Conservation (phyloP, 495 filamentous ascomycete genomes). For the Friedmanniomyces simplex region DNA sequence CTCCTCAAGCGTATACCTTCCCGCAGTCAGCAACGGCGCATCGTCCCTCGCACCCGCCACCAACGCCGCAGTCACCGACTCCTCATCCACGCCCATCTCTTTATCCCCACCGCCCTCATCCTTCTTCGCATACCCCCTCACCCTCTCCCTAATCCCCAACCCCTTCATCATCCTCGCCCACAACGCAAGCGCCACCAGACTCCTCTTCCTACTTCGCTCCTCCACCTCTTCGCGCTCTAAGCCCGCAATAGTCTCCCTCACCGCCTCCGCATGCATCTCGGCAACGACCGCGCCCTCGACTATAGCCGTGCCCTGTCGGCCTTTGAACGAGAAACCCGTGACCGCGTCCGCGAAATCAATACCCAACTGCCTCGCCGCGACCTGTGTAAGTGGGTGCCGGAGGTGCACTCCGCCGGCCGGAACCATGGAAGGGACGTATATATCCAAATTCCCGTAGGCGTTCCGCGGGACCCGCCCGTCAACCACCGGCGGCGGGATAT, state of each 20-base stretch:
- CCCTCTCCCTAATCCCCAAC: constrained; percentile 66
- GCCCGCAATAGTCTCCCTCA: constrained; percentile 54
- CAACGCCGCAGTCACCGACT: constrained; percentile 5
- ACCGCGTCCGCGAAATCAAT: constrained; percentile 85
- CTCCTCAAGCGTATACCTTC: constrained; percentile 8
- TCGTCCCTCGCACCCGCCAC: constrained; percentile 22
- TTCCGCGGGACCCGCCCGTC: constrained; percentile 74
- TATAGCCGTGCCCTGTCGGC: constrained; percentile 68
- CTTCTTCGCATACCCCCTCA: constrained; percentile 47
- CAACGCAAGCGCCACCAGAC: constrained; percentile 48
- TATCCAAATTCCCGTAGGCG: constrained; percentile 75
- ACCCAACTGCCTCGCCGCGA: constrained; percentile 64
- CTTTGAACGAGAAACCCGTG: constrained; percentile 78
- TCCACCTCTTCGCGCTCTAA: constrained; percentile 52
- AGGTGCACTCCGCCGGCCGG: constrained; percentile 71
- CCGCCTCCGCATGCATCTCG: constrained; percentile 54
- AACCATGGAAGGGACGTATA: constrained; percentile 90
- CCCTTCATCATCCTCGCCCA: constrained; percentile 71
- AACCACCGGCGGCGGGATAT: constrained; percentile 63
- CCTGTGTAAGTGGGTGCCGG: constrained; percentile 50
- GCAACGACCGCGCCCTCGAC: constrained; percentile 68
- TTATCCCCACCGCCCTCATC: constrained; percentile 31
- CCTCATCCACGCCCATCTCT: constrained; percentile 15
- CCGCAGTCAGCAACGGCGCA: constrained; percentile 13
- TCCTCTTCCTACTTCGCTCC: constrained; percentile 46